Base-by-base conservation (phyloP, 805 yeast species). In the Myxozyma mucilagina region DNA sequence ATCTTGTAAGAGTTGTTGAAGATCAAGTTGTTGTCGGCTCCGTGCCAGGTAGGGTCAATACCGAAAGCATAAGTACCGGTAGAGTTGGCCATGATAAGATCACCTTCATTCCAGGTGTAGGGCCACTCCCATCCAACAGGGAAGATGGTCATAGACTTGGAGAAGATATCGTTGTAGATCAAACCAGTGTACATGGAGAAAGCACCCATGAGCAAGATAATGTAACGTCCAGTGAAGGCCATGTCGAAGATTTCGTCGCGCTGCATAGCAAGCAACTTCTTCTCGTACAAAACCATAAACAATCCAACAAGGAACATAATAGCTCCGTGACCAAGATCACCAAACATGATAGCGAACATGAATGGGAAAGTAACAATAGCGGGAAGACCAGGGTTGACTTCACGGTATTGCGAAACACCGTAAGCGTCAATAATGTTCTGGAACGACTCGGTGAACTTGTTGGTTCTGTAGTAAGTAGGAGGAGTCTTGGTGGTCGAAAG, bases 321-420 rank as follows among this genome's bases (percentile, higher is more conserved):
- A 61, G 91, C 82, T 5, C 99, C 99, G 78, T 94, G 99, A 14
- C 99, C 99, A 61, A 92, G 73, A 78, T 94, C 99, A 79, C 99
- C 99, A 79, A 94, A 94, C 99, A 94, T 94, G 70, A 94, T 87
- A 34, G 99, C 97, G 78, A 94, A 94, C 96, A 94, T 89, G 74
- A 94, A 94, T 29, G 99, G 99, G 79, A 94, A 94, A 0, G 99
- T 94, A 31, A 94, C 87, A 50, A 90, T 84, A 0, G 99, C 93
- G 3, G 99, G 93, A 65, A 94, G 79, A 57, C 96, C 99, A 4
- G 99, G 97, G 74, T 94, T 94, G 34, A 94, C 94, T 75, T 94
- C 99, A 69, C 90, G 87, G 76, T 94, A 94, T 2, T 90, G 83
- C 9, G 97, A 94, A 60, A 90, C 80, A 69, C 98, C 99, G 75